A percentile compares a stretch with the other conserved stretches of the same genome.
These are phyloP conservation scores for Solanum acaule DNA, from an alignment of 257 asterid genomes.

Conservation along the genomic window DNA sequence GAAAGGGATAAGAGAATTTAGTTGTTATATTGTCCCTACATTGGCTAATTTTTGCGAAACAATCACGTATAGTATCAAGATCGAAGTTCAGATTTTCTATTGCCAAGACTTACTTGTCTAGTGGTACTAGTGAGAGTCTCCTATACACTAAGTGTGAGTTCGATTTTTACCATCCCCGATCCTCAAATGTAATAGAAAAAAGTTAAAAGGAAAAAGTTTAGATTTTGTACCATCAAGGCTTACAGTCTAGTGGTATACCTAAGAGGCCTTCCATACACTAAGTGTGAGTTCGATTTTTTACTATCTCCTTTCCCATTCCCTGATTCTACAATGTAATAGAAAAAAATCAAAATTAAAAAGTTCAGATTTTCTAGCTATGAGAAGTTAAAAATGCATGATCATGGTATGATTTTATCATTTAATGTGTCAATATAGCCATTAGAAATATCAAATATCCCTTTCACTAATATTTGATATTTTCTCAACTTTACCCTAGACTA, in stretches of 20 bases:
- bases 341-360: no score
- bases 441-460: no score
- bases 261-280: not conserved
- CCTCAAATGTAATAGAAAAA: not conserved
- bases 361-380: not conserved
- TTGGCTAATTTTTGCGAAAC: not conserved
- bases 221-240: not conserved
- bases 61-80: not conserved
- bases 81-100: not conserved
- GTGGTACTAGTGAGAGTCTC: not conserved
- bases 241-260: not conserved
- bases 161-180: accelerated
- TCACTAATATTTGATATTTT: no score
- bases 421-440: not conserved
- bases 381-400: not conserved
- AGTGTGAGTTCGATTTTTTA: not conserved
- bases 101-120: not conserved
- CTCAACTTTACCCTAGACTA: no score
- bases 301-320: not conserved
- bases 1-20: not conserved
- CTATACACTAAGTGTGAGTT: not conserved
- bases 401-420: not conserved
- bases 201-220: not conserved
- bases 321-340: not conserved
- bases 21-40: not conserved